Evolutionary conservation across 2,329 filamentous ascomycete species (phyloP), one percentile per base, ranked within the genome.

Genomic region (Furcasterigmium sp.): DNA sequence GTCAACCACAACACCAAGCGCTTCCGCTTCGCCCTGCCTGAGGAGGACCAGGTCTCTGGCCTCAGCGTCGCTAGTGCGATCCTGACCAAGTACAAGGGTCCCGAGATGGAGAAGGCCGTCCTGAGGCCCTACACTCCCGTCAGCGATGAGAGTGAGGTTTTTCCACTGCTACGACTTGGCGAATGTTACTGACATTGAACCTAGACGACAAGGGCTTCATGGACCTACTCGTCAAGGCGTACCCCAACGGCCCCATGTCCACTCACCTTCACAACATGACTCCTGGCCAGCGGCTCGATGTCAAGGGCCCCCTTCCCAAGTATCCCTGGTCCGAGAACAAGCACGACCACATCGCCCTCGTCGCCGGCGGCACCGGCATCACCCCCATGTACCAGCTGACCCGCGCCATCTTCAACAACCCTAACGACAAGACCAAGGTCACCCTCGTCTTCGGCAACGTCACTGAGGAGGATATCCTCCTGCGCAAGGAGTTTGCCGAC

Each of bases 361-460:
- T 98, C 50, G 89, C 91, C n/a, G 93, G 93, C 56, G 93, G 93
- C 52, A 96, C 93, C 8, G 93, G 93, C 48, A 95, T 98, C 65
- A 93, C 93, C 10, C 93, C 93, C 54, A 96, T 97, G 91, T 97
- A 87, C 76, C 93, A 98, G 75, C 82, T 98, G 37, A 75, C 82
- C 52, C 88, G 88, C 50, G 78, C 84, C 60, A 95, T 98, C 70
- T 95, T 97, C 82, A 88, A 85, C 69, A 95, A 96, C 79, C 89
- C 91, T 47, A 80, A 87, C 35, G 93, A 98, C 73, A 91, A 93
- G 80, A 98, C 93, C 56, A 95, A 95, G 75, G 90, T 98, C 34
- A 97, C 91, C 6, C 82, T 98, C 25, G 79, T 98, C 29, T 96
- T 91, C 60, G 93, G 89, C 54, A 98, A 97, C 72, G 70, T 96